phyloP scores from a whole-genome alignment of 345 rosid species.

The Pugionium cornutum region DNA sequence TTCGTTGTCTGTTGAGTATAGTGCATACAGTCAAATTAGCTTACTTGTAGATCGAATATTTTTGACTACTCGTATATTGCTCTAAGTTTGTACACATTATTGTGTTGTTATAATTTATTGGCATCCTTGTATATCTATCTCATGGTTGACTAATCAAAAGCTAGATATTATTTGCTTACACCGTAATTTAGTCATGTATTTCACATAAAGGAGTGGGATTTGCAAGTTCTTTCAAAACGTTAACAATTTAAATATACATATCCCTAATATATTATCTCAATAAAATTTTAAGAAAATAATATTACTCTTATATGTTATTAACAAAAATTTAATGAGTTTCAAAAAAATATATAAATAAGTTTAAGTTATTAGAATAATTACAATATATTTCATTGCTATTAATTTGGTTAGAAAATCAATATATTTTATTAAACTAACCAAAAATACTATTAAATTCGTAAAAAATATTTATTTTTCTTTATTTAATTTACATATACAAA shows the following conservation, averaged over 20 bases:
- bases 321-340: no score
- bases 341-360: no score
- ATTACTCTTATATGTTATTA: no score
- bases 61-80: slow-evolving; percentile 27
- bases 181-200: slow-evolving; percentile 41
- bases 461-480: no score
- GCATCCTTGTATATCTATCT: slow-evolving; percentile 11
- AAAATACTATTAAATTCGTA: no score
- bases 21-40: slow-evolving; percentile 37
- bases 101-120: slow-evolving; percentile 11
- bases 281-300: no score
- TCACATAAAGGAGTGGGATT: slow-evolving; percentile 31
- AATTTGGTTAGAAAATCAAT: no score
- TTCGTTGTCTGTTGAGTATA: background rate
- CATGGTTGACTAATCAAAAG: slow-evolving; percentile 28
- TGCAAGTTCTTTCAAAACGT: background rate
- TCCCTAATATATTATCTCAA: background rate
- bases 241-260: background rate
- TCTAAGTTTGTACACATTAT: slow-evolving; percentile 28
- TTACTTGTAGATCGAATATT: slow-evolving; percentile 35
- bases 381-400: no score
- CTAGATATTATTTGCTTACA: slow-evolving; percentile 31
- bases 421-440: no score
- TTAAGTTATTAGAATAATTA: no score
- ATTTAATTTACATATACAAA: no score